A percentile compares a stretch with the other conserved stretches of the same genome.
Conservation (phyloP, 2,329 filamentous ascomycete genomes). For the Penicillium freii region DNA sequence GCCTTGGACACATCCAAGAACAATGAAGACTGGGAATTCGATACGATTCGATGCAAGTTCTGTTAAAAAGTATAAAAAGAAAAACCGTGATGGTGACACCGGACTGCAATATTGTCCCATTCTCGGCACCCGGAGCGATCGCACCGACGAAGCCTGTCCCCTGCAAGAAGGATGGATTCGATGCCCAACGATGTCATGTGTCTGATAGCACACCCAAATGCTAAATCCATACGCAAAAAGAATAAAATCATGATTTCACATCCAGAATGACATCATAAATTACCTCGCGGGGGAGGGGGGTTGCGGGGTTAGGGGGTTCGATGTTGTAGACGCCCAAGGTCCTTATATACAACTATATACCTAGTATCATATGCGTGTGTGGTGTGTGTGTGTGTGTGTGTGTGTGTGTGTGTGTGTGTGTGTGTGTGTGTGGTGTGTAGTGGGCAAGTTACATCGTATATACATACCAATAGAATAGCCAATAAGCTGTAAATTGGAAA, state of each 20-base stretch:
- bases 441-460: not conserved
- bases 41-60: not conserved
- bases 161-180: too few species aligned
- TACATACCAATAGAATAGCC: not conserved
- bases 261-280: not conserved
- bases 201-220: too few species aligned
- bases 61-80: not conserved
- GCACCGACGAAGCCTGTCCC: not conserved
- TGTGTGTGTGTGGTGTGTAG: not conserved
- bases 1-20: not conserved
- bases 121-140: not conserved
- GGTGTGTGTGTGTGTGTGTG: not conserved
- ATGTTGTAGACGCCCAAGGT: too few species aligned
- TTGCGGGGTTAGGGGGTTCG: not conserved
- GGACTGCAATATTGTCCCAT: not conserved
- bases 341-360: too few species aligned
- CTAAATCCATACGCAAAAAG: not conserved
- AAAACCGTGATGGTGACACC: not conserved
- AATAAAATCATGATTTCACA: not conserved
- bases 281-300: not conserved
- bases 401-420: too few species aligned
- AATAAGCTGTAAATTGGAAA: too few species aligned
- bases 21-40: not conserved
- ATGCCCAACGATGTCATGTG: too few species aligned
- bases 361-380: too few species aligned